phyloP scores from a whole-genome alignment of 805 yeast genomes.

The Yarrowia porcina region DNA sequence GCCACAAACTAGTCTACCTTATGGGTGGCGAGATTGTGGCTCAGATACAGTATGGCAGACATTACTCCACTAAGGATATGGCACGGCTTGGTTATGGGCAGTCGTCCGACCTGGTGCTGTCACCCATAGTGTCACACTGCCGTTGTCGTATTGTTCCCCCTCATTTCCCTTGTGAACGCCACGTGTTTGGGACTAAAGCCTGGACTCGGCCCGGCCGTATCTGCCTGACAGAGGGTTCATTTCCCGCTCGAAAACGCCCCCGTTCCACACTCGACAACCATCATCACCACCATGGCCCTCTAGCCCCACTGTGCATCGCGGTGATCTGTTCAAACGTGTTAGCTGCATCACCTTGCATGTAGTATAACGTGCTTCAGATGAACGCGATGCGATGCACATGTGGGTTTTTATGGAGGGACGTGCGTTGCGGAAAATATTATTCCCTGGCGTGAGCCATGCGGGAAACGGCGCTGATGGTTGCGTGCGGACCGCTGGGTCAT shows the following conservation, averaged over 20 bases:
- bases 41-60: background rate
- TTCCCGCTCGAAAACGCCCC: background rate
- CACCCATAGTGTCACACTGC: background rate
- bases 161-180: background rate
- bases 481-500: background rate
- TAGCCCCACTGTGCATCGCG: constrained; percentile 25
- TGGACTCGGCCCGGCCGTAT: background rate
- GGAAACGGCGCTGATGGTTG: background rate
- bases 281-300: background rate
- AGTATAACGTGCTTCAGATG: constrained; percentile 24
- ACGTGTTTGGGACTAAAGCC: background rate
- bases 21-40: background rate
- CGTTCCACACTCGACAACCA: background rate
- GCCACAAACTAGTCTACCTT: background rate
- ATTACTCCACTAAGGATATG: background rate
- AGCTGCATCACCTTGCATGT: constrained; percentile 26
- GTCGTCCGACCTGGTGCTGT: background rate
- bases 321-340: constrained; percentile 21
- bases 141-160: background rate
- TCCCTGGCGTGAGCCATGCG: background rate
- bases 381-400: constrained; percentile 24
- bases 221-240: background rate
- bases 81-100: background rate
- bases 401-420: constrained; percentile 8
- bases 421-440: background rate